Conservation (phyloP, 352 stramenopile species). For the Globisporangium spinosum region DNA sequence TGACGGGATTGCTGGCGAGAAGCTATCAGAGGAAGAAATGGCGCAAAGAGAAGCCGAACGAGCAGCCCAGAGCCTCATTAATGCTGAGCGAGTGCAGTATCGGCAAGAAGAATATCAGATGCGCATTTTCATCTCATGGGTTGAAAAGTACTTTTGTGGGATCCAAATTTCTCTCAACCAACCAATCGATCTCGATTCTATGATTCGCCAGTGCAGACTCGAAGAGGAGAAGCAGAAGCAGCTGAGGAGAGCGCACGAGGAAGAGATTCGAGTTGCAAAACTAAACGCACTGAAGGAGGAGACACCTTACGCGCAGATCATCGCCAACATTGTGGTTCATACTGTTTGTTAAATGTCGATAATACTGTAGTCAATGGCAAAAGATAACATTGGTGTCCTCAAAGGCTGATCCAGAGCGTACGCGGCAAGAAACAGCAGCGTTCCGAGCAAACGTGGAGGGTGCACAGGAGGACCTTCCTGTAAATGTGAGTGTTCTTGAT, state of each 20-base stretch:
- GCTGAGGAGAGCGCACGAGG: constrained; percentile 19
- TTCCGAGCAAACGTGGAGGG: constrained; percentile 68
- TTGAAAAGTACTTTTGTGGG: not conserved
- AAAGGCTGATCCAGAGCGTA: constrained; percentile 59
- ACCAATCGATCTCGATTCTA: not conserved
- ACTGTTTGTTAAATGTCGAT: not conserved
- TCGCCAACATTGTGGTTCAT: constrained; percentile 53
- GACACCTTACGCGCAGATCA: constrained; percentile 62
- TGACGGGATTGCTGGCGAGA: constrained; percentile 40
- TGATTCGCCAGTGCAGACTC: constrained; percentile 44
- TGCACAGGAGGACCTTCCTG: constrained; percentile 45
- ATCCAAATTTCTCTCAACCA: too few species aligned
- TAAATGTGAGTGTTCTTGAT: constrained; percentile 33
- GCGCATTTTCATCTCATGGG: not conserved
- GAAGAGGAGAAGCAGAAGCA: constrained; percentile 38
- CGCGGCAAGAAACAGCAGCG: constrained; percentile 61
- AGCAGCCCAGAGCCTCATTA: constrained; percentile 33
- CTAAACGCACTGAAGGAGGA: constrained; percentile 62
- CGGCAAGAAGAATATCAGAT: constrained; percentile 59
- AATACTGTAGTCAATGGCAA: not conserved
- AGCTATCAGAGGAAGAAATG: constrained; percentile 32
- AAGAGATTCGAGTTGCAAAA: constrained; percentile 38
- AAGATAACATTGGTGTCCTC: not conserved
- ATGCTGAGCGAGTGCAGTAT: constrained; percentile 67
- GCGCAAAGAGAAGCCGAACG: constrained; percentile 32